Base-by-base conservation (phyloP, 73 alveolate species). In the Blepharisma stoltei region DNA sequence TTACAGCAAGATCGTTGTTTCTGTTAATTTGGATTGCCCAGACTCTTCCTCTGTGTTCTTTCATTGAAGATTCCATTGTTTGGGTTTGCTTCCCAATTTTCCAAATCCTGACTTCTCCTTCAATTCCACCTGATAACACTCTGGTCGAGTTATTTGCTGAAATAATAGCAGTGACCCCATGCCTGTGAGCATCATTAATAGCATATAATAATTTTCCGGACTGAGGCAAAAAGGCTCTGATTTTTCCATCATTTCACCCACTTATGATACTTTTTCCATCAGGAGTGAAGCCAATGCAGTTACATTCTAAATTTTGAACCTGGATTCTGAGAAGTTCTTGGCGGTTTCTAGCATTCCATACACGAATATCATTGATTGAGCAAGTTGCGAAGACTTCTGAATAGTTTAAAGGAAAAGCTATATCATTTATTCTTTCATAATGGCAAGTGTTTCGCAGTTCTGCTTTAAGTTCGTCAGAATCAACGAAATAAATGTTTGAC, bases 71-170 rank as follows among this genome's bases (percentile, higher is more conserved):
- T 41, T 92, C 94, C 96, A 92, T 89, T 32, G 70, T 86, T 80
- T 92, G 82, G 14, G 96, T 86, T 86, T 86, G 67, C 68, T 81
- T 86, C 32, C 89, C 94, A 48, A 95, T 93, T 76, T 92, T 95
- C 98, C 98, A 95, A 71, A 95, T 93, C 78, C 99, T 90, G 47
- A 95, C 97, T 75, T 93, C 99, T 21, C 99, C 99, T 82, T 95
- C 97, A 88, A 93, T 93, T 54, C 99, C 99, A 6, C 98, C 98
- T 9, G 97, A 88, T 14, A 95, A 88, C n/a, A 88, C 81, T 83
- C 92, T 88, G 27, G 76, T 41, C 68, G 95, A 81, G 81, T 83
- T 82, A 60, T 79, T 60, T 43, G 82, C 67, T 23, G 85, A 55
- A 14, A 80, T 75, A 11, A 91, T 82, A n/a, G 97, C 94, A 45